phyloP scores from a whole-genome alignment of 169 alveolate species.

The Plasmodium knowlesi region DNA sequence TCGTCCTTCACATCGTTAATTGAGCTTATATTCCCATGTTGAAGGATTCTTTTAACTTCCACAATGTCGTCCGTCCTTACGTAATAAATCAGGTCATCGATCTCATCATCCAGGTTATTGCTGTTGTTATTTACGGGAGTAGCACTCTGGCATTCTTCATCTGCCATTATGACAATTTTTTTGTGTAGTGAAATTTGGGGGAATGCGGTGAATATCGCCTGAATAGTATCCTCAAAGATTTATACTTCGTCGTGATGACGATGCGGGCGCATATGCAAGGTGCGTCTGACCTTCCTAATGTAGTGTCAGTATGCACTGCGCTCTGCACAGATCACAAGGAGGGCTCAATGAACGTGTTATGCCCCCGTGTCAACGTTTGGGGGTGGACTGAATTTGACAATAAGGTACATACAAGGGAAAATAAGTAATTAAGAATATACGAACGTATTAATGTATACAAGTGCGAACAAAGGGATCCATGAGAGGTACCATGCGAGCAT shows the following conservation, averaged over 20 bases:
- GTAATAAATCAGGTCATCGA: constrained; percentile 58
- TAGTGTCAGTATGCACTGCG: not conserved
- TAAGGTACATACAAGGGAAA: not conserved
- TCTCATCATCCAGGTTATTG: not conserved
- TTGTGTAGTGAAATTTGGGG: not conserved
- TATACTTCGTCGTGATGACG: not conserved
- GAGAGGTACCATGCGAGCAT: not conserved
- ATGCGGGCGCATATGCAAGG: not conserved
- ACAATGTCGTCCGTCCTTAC: constrained; percentile 54
- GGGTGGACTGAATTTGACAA: not conserved
- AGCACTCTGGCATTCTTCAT: not conserved
- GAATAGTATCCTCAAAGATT: not conserved
- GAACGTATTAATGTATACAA: not conserved
- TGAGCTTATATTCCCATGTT: constrained; percentile 45
- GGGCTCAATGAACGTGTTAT: not conserved
- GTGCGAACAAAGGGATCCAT: not conserved
- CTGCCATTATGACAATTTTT: constrained; percentile 1
- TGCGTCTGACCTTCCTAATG: not conserved
- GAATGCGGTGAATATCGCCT: not conserved
- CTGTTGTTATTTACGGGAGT: not conserved
- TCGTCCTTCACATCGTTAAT: constrained; percentile 66
- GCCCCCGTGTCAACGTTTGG: not conserved
- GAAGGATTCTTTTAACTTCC: constrained; percentile 35
- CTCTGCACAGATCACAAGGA: not conserved
- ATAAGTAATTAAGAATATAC: not conserved